A percentile compares a stretch with the other conserved stretches of the same genome.
These are phyloP conservation scores for Boletus rubropictus DNA, from an alignment of 768 basidiomycete genomes.

Conservation along the genomic window DNA sequence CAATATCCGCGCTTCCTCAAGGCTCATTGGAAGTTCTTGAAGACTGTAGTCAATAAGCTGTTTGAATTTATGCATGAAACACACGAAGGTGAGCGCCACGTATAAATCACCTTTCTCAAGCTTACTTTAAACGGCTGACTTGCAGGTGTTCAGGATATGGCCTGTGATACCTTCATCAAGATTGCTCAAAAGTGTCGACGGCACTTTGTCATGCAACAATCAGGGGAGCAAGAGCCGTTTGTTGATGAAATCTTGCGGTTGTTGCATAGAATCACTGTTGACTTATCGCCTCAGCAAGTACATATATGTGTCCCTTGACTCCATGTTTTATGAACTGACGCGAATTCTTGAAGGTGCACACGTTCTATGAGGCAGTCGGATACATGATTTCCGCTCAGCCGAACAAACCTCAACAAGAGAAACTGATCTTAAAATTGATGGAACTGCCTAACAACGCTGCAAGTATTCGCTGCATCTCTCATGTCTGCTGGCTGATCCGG, in stretches of 20 bases:
- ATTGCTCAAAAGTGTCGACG: constrained; percentile 98
- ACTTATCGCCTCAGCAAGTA: constrained; percentile 84
- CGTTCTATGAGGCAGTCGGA: constrained; percentile 98
- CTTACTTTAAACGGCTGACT: constrained; percentile 1
- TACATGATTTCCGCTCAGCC: constrained; percentile 99
- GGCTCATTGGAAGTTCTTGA: constrained; percentile 99
- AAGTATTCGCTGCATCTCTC: constrained; percentile 27
- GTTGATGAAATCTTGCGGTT: constrained; percentile 93
- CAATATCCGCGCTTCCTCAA: constrained; percentile 99
- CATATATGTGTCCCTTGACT: neutral
- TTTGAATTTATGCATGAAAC: constrained; percentile 99
- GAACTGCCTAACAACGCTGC: constrained; percentile 95
- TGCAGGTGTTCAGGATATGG: constrained; percentile 98
- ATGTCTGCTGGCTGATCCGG: neutral
- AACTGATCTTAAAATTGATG: constrained; percentile 92
- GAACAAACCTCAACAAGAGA: constrained; percentile 95
- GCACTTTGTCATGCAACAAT: constrained; percentile 98
- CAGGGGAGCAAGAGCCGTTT: constrained; percentile 94
- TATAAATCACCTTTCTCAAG: neutral
- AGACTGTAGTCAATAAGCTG: constrained; percentile 98
- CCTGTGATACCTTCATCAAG: constrained; percentile 99
- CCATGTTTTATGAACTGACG: constrained; percentile 7
- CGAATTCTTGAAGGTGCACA: constrained; percentile 58
- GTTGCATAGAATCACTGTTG: constrained; percentile 90
- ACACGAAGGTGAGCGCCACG: constrained; percentile 66